Conservation (phyloP, 306 rosid species). For the Herpetospermum pedunculosum region DNA sequence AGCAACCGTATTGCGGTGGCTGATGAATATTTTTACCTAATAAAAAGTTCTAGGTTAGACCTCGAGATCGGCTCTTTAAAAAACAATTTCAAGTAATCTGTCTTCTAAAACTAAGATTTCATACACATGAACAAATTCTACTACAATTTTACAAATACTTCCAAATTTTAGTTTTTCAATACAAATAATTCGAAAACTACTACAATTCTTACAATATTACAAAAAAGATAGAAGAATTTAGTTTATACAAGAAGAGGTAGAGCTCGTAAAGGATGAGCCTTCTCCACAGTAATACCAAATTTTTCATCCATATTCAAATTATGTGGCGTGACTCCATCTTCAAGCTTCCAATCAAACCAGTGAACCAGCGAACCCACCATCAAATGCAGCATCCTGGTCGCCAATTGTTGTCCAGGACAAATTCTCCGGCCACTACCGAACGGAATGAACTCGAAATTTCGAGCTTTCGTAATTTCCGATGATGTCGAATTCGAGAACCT, state of each 20-base stretch:
- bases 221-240: too few relatives aligned
- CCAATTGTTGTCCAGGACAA: slow-evolving; percentile 36
- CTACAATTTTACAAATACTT: too few relatives aligned
- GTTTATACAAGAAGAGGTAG: not conserved
- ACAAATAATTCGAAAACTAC: too few relatives aligned
- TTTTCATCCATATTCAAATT: slow-evolving; percentile 19
- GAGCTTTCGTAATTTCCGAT: slow-evolving; percentile 11
- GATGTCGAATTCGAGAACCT: not conserved
- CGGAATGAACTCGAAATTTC: slow-evolving; percentile 24
- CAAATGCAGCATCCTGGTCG: slow-evolving; percentile 24
- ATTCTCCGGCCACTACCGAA: slow-evolving; percentile 30
- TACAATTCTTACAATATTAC: too few relatives aligned
- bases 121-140: too few relatives aligned
- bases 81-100: too few relatives aligned
- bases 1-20: too few relatives aligned
- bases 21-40: too few relatives aligned
- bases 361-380: slow-evolving; percentile 28
- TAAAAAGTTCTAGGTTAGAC: too few relatives aligned
- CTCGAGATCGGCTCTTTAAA: too few relatives aligned
- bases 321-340: slow-evolving; percentile 11
- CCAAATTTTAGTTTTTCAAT: too few relatives aligned
- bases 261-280: slow-evolving; percentile 18
- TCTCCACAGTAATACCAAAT: slow-evolving; percentile 10
- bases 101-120: too few relatives aligned
- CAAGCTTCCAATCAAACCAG: slow-evolving; percentile 29